Percentiles rank a stretch among this genome's conserved stretches.
Evolutionary conservation across 768 basidiomycete genomes (phyloP).

Genomic region (Leccinellum rugosiceps): DNA sequence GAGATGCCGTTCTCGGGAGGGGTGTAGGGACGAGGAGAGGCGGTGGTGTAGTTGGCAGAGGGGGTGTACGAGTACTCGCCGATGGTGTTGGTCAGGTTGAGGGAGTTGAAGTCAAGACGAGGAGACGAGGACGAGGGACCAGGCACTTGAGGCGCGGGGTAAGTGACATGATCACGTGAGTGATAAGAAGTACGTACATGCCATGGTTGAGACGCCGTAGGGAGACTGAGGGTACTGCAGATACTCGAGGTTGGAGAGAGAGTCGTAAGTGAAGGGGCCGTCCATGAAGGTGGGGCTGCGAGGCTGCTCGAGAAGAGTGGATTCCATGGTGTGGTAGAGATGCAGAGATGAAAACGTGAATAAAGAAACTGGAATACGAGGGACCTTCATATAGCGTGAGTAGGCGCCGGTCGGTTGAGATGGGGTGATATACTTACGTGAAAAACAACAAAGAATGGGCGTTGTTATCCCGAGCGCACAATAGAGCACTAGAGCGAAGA

Average conservation of each 20-base stretch:
- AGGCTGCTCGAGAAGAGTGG: conserved; percentile 48
- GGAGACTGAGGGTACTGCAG: conserved; percentile 68
- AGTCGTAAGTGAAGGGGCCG: conserved; percentile 44
- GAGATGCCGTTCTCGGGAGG: conserved; percentile 66
- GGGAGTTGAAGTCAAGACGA: conserved; percentile 58
- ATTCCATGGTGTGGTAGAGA: conserved; percentile 39
- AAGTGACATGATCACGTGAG: conserved; percentile 1
- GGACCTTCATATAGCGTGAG: conserved; percentile 21
- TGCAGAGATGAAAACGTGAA: conserved; percentile 40
- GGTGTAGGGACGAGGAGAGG: conserved; percentile 64
- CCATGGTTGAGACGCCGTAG: conserved; percentile 58
- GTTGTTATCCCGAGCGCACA: conserved; percentile 34
- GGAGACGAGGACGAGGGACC: conserved; percentile 51
- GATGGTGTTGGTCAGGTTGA: conserved; percentile 55
- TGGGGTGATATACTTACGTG: conserved; percentile 26
- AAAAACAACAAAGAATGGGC: conserved; percentile 30
- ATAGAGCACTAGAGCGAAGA: conserved; percentile 30
- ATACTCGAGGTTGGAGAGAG: conserved; percentile 49
- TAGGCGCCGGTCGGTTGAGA: neutral
- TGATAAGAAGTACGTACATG: conserved; percentile 44
- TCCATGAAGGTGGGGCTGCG: conserved; percentile 52
- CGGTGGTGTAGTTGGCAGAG: conserved; percentile 50
- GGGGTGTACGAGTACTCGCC: conserved; percentile 60
- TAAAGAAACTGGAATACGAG: conserved; percentile 33
- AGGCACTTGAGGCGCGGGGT: conserved; percentile 41